Base-by-base conservation (phyloP, 306 rosid species). In the Carpinus viminea region DNA sequence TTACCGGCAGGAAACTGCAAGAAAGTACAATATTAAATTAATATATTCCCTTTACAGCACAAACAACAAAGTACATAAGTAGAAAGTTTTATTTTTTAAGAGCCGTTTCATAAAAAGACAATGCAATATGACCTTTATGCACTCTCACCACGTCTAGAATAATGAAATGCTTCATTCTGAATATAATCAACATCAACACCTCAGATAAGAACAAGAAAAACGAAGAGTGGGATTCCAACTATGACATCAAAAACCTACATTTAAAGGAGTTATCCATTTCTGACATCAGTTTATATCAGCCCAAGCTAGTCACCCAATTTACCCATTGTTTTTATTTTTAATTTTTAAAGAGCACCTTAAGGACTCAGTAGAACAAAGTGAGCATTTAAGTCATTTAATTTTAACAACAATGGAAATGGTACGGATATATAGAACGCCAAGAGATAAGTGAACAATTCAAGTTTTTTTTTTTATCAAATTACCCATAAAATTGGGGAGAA, bases 1-100 rank as follows among this genome's bases (percentile, higher is more conserved):
- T 87, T 85, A 73, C 89, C 89, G 64, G 90, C 91, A n/a, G 89
- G 91, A 80, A 95, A 90, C 99, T 95, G 97, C 56, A 80, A 76
- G 73, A 56, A 82, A 78, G 11, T 43, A 31, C 56, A 52, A 77
- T 68, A 54, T 56, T 24, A 81, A 16, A 55, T 2, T 54, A 43
- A 57, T 47, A 66, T 1, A 51, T 55, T 8, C 41, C 38, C 76
- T 55, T 36, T 2, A 43, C 2, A 26, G 38, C 56, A 66, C 38
- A 26, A 61, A 7, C n/a, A 57, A 54, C 28, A 38, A 64, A 75
- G 28, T 34, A 75, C 51, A 73, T 36, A 28, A 60, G 55, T 47
- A 41, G 55, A 46, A 36, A 51, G 38, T 34, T 24, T 24, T 24
- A n/a, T 24, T 24, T 24, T 24, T 24, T 54, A 56, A 12, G 53